A percentile compares a stretch with the other conserved stretches of the same genome.
phyloP scores from a whole-genome alignment of 2,329 filamentous ascomycete genomes.

The Stagonosporopsis rhizophila region DNA sequence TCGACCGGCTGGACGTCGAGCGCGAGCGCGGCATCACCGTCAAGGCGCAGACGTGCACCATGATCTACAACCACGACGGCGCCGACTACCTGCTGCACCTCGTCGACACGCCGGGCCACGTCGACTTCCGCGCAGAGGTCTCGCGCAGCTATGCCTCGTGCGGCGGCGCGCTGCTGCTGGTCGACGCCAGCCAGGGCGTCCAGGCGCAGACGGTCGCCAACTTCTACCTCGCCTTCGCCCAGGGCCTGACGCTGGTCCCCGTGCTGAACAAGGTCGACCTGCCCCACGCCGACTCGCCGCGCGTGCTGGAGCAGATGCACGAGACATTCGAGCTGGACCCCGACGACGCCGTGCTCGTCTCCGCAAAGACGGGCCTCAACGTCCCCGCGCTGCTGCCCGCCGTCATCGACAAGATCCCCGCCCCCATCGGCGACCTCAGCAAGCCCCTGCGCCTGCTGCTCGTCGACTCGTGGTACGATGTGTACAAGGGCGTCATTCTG shows the following conservation, averaged over 20 bases:
- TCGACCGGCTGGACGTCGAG: conserved; percentile 97
- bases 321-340: conserved; percentile 87
- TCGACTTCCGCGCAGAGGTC: conserved; percentile 96
- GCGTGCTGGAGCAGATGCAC: conserved; percentile 85
- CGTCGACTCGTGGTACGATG: conserved; percentile 98
- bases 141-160: conserved; percentile 95
- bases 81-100: conserved; percentile 92
- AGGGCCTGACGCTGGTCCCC: conserved; percentile 84
- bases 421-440: conserved; percentile 74
- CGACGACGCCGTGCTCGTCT: conserved; percentile 76
- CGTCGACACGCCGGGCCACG: conserved; percentile 95
- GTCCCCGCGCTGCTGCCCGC: conserved; percentile 82
- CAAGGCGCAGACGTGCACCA: conserved; percentile 97
- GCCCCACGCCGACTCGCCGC: conserved; percentile 82
- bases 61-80: conserved; percentile 89
- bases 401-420: conserved; percentile 84
- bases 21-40: conserved; percentile 96
- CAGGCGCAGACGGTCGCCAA: conserved; percentile 99
- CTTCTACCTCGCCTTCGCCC: conserved; percentile 95
- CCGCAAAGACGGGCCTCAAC: conserved; percentile 92
- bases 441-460: conserved; percentile 84
- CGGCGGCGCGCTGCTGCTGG: conserved; percentile 84
- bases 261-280: conserved; percentile 98
- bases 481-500: conserved; percentile 90
- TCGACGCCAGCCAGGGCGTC: conserved; percentile 95